phyloP scores from a whole-genome alignment of 140 eudicot species.

The Flaveria floridana region DNA sequence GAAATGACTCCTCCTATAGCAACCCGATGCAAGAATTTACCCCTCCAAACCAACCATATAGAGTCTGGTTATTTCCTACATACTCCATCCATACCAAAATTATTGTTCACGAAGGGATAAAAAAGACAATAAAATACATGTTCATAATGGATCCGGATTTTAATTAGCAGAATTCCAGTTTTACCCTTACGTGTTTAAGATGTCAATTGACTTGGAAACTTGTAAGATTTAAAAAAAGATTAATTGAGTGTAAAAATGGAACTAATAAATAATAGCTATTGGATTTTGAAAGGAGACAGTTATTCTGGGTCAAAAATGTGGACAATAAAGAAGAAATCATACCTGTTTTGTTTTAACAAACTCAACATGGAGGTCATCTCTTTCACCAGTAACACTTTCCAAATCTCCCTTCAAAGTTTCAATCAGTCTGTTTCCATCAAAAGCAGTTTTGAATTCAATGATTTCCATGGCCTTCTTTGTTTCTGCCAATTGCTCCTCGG shows the following conservation, averaged over 20 bases:
- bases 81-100: not conserved
- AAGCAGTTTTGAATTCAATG: conserved; percentile 40
- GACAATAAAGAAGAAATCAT: not conserved
- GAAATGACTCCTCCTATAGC: not conserved
- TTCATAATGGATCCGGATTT: too few species aligned
- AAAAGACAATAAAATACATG: not conserved
- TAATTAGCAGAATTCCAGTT: too few species aligned
- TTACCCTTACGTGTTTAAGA: too few species aligned
- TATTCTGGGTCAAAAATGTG: not conserved
- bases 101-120: not conserved
- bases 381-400: conserved; percentile 46
- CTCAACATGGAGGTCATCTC: conserved; percentile 45
- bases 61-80: not conserved
- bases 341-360: conserved; percentile 36
- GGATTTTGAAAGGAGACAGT: not conserved
- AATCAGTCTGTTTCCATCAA: conserved; percentile 40
- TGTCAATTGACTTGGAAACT: not conserved
- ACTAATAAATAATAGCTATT: not conserved
- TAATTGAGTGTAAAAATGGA: not conserved
- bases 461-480: conserved; percentile 41
- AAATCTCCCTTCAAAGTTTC: conserved; percentile 50
- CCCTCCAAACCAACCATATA: not conserved
- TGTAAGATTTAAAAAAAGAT: not conserved
- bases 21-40: not conserved
- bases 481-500: conserved; percentile 48